phyloP scores from a whole-genome alignment of 768 basidiomycete genomes.

The Amanita rubescens region DNA sequence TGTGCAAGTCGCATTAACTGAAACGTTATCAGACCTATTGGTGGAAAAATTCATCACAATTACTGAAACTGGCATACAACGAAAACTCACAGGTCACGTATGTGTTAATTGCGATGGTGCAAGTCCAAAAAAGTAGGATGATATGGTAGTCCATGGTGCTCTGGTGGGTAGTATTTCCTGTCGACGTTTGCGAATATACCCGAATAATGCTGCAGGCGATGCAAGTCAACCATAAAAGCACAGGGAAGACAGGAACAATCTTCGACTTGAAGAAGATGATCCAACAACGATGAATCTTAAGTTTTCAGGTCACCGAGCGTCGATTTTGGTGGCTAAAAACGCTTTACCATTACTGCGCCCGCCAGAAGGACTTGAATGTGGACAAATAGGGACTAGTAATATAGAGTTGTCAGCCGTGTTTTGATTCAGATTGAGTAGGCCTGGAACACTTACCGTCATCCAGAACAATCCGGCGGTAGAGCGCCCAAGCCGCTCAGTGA shows the following conservation, averaged over 20 bases:
- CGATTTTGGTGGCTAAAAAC: not conserved
- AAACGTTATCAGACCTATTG: no score
- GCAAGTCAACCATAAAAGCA: slow-evolving; percentile 10
- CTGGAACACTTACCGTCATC: no score
- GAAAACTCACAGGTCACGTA: slow-evolving; percentile 13
- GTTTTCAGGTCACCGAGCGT: not conserved
- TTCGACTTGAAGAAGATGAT: slow-evolving; percentile 11
- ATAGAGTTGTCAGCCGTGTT: not conserved
- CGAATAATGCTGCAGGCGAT: slow-evolving; percentile 3
- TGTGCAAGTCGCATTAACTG: not conserved
- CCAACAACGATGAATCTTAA: slow-evolving; percentile 15
- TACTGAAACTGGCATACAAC: not conserved
- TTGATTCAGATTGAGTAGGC: no score
- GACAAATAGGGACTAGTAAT: slow-evolving; percentile 1
- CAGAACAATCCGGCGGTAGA: no score
- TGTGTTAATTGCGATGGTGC: slow-evolving; percentile 12
- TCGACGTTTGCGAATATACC: slow-evolving; percentile 5
- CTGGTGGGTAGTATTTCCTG: not conserved
- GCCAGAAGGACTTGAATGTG: slow-evolving; percentile 8
- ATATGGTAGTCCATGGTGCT: not conserved
- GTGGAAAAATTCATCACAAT: not conserved
- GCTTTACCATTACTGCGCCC: slow-evolving; percentile 8
- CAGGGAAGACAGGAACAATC: slow-evolving; percentile 8
- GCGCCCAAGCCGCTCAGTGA: no score
- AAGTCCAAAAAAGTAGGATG: slow-evolving; percentile 11